A percentile compares a stretch with the other conserved stretches of the same genome.
Conservation (phyloP, 495 filamentous ascomycete species). For the Lophiotrema nucula region DNA sequence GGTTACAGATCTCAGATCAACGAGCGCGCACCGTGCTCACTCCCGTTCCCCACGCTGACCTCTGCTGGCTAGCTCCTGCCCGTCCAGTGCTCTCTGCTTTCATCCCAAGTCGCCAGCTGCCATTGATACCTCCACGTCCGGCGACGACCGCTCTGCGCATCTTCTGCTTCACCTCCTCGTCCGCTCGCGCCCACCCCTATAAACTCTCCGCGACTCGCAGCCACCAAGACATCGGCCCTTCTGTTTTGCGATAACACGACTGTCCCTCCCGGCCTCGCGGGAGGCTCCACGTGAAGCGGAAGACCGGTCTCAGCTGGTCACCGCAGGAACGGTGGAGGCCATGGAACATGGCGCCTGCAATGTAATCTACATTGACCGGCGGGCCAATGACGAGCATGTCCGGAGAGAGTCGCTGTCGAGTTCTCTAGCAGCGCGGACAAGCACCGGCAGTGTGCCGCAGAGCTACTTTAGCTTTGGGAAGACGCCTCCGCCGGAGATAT, state of each 20-base stretch:
- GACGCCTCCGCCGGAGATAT: slow-evolving; percentile 27
- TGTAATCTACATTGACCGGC: slow-evolving; percentile 40
- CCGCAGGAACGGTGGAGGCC: slow-evolving; percentile 22
- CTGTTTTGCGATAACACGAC: slow-evolving; percentile 21
- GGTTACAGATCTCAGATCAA: slow-evolving; percentile 26
- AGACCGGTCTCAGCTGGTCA: slow-evolving; percentile 27
- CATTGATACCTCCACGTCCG: slow-evolving; percentile 7
- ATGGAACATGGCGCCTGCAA: slow-evolving; percentile 44
- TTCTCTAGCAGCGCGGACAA: slow-evolving; percentile 27
- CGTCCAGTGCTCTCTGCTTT: background rate
- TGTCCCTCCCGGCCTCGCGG: slow-evolving; percentile 29
- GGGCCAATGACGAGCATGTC: slow-evolving; percentile 36
- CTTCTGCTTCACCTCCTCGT: background rate
- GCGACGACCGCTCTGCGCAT: background rate
- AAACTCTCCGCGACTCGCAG: too few species aligned
- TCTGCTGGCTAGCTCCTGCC: background rate
- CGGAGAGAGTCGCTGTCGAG: slow-evolving; percentile 32
- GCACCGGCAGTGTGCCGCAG: slow-evolving; percentile 24
- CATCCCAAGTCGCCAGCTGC: background rate
- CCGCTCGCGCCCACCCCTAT: background rate
- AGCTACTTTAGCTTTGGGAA: slow-evolving; percentile 33
- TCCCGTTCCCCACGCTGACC: slow-evolving; percentile 11
- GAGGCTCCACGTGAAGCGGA: slow-evolving; percentile 29
- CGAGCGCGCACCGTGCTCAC: slow-evolving; percentile 11
- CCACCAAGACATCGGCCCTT: background rate